Percentiles rank a stretch among this genome's conserved stretches.
Conservation (phyloP, 164 flowering plant species). For the Buxus sempervirens region DNA sequence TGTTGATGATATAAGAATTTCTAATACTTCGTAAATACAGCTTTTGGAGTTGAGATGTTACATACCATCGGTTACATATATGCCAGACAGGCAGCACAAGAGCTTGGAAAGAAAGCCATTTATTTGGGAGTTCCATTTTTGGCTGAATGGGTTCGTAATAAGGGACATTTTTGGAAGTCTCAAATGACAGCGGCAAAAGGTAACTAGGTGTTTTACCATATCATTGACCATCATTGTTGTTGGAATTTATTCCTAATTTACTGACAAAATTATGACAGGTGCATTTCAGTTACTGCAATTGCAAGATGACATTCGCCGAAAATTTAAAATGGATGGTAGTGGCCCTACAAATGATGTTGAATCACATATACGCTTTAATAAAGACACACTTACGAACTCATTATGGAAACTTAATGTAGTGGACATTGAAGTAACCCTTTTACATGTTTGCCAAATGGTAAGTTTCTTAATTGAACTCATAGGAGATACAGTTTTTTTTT, state of each 20-base stretch:
- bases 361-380: slow-evolving; percentile 56
- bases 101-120: slow-evolving; percentile 85
- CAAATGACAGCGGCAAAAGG: slow-evolving; percentile 95
- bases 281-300: slow-evolving; percentile 88
- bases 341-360: slow-evolving; percentile 56
- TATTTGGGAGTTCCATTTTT: slow-evolving; percentile 88
- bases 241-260: slow-evolving; percentile 6
- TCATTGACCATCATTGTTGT: neutral
- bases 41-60: slow-evolving; percentile 72
- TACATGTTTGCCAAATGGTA: slow-evolving; percentile 94
- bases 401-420: slow-evolving; percentile 92
- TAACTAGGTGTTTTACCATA: slow-evolving; percentile 11
- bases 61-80: slow-evolving; percentile 84
- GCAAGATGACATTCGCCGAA: slow-evolving; percentile 65
- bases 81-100: slow-evolving; percentile 81
- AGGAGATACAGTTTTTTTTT: too few species aligned
- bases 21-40: slow-evolving; percentile 32
- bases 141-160: slow-evolving; percentile 92
- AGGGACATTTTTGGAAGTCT: slow-evolving; percentile 88
- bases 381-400: slow-evolving; percentile 70
- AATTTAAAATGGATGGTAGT: slow-evolving; percentile 51
- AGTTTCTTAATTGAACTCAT: too few species aligned
- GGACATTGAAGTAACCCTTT: slow-evolving; percentile 84
- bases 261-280: slow-evolving; percentile 39
- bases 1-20: neutral